Evolutionary conservation across 352 stramenopile genomes (phyloP).

Genomic region (Phytophthora citricola): DNA sequence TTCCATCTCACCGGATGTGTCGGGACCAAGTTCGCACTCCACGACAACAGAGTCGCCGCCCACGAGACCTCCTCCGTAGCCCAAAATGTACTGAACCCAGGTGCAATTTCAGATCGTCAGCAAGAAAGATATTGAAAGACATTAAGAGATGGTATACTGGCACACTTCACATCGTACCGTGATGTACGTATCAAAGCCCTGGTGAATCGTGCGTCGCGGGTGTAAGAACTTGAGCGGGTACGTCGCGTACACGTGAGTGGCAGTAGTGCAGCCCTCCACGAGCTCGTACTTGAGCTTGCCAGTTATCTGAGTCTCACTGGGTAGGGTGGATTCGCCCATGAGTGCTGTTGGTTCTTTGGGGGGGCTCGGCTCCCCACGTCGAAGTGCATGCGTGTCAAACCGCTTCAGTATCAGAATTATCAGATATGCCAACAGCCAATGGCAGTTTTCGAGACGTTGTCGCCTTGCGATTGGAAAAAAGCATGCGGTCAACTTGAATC

Average conservation of each 20-base stretch:
- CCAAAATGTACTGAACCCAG: constrained; percentile 69
- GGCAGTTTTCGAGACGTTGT: constrained; percentile 3
- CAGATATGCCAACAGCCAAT: constrained; percentile 6
- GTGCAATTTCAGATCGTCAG: neutral
- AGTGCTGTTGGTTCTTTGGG: neutral
- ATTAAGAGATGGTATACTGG: neutral
- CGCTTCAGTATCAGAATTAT: constrained; percentile 24
- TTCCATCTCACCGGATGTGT: constrained; percentile 55
- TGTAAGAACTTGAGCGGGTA: constrained; percentile 91
- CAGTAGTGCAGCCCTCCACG: constrained; percentile 63
- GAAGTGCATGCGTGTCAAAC: constrained; percentile 28
- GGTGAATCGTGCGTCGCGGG: constrained; percentile 64
- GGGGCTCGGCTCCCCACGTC: neutral
- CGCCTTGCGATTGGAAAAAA: neutral
- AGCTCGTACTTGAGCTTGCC: constrained; percentile 77
- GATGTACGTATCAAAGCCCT: constrained; percentile 73
- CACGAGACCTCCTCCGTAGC: constrained; percentile 85
- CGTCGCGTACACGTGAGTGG: constrained; percentile 81
- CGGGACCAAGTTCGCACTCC: constrained; percentile 50
- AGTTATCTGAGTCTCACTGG: constrained; percentile 15
- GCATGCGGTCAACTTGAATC: too few relatives aligned
- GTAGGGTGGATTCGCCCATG: constrained; percentile 10
- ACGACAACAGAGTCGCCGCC: constrained; percentile 76
- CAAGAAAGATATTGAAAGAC: neutral
- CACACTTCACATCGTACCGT: constrained; percentile 50